Percentiles rank a stretch among this genome's conserved stretches.
These are phyloP conservation scores for Ganoderma meredithae DNA, from an alignment of 1,284 basidiomycete genomes.

Conservation along the genomic window DNA sequence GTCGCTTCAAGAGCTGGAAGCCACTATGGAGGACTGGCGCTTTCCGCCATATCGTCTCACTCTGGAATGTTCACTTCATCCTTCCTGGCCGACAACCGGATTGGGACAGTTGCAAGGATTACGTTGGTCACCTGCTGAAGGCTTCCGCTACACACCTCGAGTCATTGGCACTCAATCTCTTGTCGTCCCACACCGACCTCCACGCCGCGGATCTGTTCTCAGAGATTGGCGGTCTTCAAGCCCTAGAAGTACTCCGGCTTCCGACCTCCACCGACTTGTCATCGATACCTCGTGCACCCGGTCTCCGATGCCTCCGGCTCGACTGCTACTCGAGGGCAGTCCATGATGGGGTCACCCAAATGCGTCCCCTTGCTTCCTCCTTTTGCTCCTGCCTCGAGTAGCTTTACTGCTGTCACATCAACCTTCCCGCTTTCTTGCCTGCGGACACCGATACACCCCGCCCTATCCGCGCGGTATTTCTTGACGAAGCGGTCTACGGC, in stretches of 20 bases:
- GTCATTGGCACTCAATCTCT: background rate
- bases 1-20: background rate
- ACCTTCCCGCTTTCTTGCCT: background rate
- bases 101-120: background rate
- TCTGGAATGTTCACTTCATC: background rate
- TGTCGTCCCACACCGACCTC: background rate
- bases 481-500: background rate
- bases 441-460: background rate
- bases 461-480: background rate
- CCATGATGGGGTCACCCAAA: background rate
- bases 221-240: background rate
- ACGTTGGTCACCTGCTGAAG: background rate
- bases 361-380: background rate
- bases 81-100: background rate
- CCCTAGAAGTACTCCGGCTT: background rate
- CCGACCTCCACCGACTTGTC: background rate
- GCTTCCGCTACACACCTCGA: background rate
- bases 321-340: background rate
- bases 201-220: background rate
- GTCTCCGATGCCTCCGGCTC: background rate
- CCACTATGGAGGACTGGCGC: conserved; percentile 2
- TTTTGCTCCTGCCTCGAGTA: background rate
- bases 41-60: background rate
- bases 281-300: background rate
- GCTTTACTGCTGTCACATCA: background rate